Conservation (phyloP, 495 filamentous ascomycete species). For the Neurospora africana region DNA sequence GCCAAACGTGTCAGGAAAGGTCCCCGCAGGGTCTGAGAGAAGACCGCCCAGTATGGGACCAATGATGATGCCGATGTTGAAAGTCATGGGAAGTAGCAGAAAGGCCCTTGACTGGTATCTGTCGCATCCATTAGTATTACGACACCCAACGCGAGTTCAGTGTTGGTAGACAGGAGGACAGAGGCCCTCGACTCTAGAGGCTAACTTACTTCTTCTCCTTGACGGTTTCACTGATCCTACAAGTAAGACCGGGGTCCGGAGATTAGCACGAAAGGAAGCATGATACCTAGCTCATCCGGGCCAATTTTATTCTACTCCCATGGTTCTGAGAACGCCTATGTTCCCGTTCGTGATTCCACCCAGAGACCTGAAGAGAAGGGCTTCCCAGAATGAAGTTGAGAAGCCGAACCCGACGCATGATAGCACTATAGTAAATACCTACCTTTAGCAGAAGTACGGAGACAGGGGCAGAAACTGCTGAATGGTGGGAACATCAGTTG, state of each 20-base stretch:
- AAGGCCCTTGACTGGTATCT: constrained; percentile 55
- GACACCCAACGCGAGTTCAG: neutral
- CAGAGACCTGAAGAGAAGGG: constrained; percentile 60
- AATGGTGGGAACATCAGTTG: neutral
- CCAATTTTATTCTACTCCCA: constrained; percentile 29
- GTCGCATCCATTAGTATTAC: constrained; percentile 5
- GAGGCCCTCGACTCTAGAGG: neutral
- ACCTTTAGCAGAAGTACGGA: neutral
- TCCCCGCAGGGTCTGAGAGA: constrained; percentile 61
- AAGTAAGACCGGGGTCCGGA: neutral
- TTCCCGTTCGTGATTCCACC: constrained; percentile 77
- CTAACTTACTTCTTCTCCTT: constrained; percentile 39
- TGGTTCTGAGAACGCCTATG: constrained; percentile 69
- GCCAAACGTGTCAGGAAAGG: constrained; percentile 59
- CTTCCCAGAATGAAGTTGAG: constrained; percentile 57
- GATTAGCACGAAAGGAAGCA: constrained; percentile 1
- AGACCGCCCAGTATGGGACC: constrained; percentile 68
- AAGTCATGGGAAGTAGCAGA: constrained; percentile 61
- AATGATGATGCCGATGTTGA: constrained; percentile 69
- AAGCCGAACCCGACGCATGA: constrained; percentile 77
- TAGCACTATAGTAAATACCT: constrained; percentile 30
- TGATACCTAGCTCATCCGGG: neutral
- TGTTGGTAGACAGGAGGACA: neutral
- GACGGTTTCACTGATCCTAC: constrained; percentile 64
- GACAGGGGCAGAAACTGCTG: neutral